Percentiles rank a stretch among this genome's conserved stretches.
Evolutionary conservation across 306 rosid genomes (phyloP).

Genomic region (Prinsepia uniflora): DNA sequence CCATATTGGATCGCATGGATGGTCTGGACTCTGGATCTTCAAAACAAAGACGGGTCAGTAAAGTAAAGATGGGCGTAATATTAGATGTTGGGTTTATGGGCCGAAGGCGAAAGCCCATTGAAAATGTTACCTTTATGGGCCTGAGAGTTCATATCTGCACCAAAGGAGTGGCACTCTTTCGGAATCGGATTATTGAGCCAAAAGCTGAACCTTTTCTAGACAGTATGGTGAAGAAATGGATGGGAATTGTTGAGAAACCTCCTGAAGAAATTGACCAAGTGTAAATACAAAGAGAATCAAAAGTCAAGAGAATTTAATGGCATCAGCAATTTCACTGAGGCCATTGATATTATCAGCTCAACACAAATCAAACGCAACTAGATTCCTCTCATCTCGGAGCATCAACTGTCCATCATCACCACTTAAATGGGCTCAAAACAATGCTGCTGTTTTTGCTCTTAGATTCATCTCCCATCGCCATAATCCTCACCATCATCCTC

Average conservation of each 20-base stretch:
- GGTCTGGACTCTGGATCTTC: too few species aligned
- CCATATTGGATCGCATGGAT: too few species aligned
- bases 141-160: background rate
- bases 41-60: too few species aligned
- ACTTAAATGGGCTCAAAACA: constrained; percentile 13
- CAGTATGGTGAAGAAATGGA: background rate
- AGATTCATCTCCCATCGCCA: constrained; percentile 53
- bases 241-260: constrained; percentile 1
- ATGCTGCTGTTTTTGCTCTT: constrained; percentile 38
- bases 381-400: constrained; percentile 34
- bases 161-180: background rate
- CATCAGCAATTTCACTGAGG: constrained; percentile 21
- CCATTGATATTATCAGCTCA: constrained; percentile 26
- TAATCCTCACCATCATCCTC: constrained; percentile 46
- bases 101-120: background rate
- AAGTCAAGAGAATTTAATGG: constrained; percentile 33
- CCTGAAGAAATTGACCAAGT: background rate
- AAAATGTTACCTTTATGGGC: background rate
- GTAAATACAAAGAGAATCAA: background rate
- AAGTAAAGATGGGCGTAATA: too few species aligned
- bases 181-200: background rate
- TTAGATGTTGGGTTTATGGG: background rate
- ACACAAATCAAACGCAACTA: constrained; percentile 21
- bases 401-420: constrained; percentile 2
- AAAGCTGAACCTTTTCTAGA: background rate